These are phyloP conservation scores for Diaporthe batatas DNA, from an alignment of 2,329 filamentous ascomycete genomes.

Conservation along the genomic window DNA sequence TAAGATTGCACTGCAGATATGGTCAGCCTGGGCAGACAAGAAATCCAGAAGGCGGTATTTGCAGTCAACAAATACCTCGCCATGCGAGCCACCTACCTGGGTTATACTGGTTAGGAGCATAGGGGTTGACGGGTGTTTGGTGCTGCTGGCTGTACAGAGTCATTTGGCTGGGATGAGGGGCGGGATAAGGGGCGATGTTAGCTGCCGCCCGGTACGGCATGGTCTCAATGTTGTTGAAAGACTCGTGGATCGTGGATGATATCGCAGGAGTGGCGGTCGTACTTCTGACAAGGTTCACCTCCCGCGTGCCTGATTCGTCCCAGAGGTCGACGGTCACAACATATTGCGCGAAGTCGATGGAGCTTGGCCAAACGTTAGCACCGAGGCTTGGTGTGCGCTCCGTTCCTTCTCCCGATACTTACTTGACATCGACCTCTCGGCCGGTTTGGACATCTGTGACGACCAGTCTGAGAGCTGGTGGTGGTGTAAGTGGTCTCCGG, in stretches of 20 bases:
- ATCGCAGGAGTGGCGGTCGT: conserved; percentile 78
- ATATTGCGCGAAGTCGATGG: conserved; percentile 48
- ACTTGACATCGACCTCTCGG: conserved; percentile 88
- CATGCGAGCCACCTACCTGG: conserved; percentile 37
- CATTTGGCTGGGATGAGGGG: conserved; percentile 38
- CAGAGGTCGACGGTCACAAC: conserved; percentile 77
- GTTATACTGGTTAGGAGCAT: conserved; percentile 36
- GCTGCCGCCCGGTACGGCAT: conserved; percentile 42
- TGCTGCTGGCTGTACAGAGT: conserved; percentile 45
- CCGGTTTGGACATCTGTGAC: conserved; percentile 81
- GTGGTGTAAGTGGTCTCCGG: conserved; percentile 93
- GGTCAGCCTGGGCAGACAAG: conserved; percentile 5
- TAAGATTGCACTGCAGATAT: conserved; percentile 33
- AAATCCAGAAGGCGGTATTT: too few relatives aligned
- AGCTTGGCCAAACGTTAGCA: conserved; percentile 33
- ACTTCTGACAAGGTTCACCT: conserved; percentile 76
- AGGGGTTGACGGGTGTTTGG: conserved; percentile 42
- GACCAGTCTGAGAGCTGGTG: conserved; percentile 88
- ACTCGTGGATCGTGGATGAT: conserved; percentile 82
- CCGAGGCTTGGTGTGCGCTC: conserved; percentile 36
- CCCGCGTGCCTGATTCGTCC: conserved; percentile 73
- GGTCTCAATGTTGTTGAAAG: conserved; percentile 72
- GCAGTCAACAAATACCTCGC: neutral
- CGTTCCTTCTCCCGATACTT: conserved; percentile 52
- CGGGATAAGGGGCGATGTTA: conserved; percentile 41